These are phyloP conservation scores for Paramecium primaurelia DNA, from an alignment of 73 alveolate genomes.

Conservation along the genomic window DNA sequence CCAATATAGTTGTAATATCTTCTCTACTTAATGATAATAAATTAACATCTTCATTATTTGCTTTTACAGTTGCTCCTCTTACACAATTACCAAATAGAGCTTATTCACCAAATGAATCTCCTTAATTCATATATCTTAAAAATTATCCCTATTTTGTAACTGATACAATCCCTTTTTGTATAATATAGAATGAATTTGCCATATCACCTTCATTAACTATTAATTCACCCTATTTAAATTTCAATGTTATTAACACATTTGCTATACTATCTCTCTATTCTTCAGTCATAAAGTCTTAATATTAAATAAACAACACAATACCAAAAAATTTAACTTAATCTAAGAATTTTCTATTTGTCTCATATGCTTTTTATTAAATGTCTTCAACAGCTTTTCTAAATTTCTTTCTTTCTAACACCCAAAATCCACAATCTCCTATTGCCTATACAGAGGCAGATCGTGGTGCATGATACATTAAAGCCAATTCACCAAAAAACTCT, in stretches of 20 bases:
- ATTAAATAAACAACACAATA: not conserved
- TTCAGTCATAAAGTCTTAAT: slow-evolving; percentile 45
- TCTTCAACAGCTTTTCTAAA: slow-evolving; percentile 65
- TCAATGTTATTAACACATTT: slow-evolving; percentile 47
- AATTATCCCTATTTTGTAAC: slow-evolving; percentile 57
- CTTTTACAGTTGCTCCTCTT: slow-evolving; percentile 69
- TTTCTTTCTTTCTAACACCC: slow-evolving; percentile 66
- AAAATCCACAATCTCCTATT: slow-evolving; percentile 58
- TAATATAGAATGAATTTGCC: slow-evolving; percentile 61
- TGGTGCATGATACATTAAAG: slow-evolving; percentile 71
- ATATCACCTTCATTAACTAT: slow-evolving; percentile 68
- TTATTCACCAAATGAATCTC: slow-evolving; percentile 68
- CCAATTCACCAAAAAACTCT: slow-evolving; percentile 76
- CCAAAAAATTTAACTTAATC: slow-evolving; percentile 64
- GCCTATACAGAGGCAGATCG: slow-evolving; percentile 61
- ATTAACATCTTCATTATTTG: slow-evolving; percentile 47
- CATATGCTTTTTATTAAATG: slow-evolving; percentile 41
- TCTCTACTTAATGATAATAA: slow-evolving; percentile 59
- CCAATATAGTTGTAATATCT: slow-evolving; percentile 46
- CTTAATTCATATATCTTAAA: slow-evolving; percentile 59
- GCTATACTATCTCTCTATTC: slow-evolving; percentile 62
- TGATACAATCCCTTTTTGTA: slow-evolving; percentile 61
- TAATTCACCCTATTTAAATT: slow-evolving; percentile 55
- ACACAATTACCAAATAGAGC: slow-evolving; percentile 64
- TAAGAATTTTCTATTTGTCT: slow-evolving; percentile 53